These are phyloP conservation scores for Phialocephala sp. DNA, from an alignment of 2,329 filamentous ascomycete genomes.

Conservation along the genomic window DNA sequence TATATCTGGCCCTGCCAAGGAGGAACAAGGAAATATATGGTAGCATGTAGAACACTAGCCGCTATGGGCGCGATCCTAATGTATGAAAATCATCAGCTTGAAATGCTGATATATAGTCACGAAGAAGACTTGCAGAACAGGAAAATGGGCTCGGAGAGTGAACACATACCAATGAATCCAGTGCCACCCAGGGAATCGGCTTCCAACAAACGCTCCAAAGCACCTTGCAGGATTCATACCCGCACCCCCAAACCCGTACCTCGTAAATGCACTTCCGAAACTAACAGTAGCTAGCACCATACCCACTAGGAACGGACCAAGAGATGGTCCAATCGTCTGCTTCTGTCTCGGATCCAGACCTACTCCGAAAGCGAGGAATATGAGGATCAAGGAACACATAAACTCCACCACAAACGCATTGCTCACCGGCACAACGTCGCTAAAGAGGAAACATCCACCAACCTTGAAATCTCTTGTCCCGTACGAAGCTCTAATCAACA, in stretches of 20 bases:
- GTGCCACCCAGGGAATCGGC: constrained; percentile 27
- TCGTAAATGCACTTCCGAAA: constrained; percentile 46
- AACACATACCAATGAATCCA: constrained; percentile 28
- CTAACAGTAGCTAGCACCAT: constrained; percentile 45
- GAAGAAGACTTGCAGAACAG: neutral
- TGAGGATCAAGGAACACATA: constrained; percentile 48
- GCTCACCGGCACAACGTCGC: constrained; percentile 38
- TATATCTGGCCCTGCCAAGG: neutral
- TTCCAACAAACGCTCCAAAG: constrained; percentile 47
- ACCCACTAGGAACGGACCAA: constrained; percentile 56
- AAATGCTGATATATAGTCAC: neutral
- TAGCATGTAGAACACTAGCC: constrained; percentile 27
- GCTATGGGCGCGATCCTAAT: constrained; percentile 23
- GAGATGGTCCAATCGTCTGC: constrained; percentile 53
- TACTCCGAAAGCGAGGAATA: constrained; percentile 58
- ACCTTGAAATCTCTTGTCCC: constrained; percentile 40
- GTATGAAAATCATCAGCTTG: neutral
- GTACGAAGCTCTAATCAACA: constrained; percentile 45
- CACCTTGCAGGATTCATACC: constrained; percentile 49
- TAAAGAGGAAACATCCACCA: constrained; percentile 41
- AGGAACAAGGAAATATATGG: constrained; percentile 6
- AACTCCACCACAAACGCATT: constrained; percentile 52
- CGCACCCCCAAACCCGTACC: constrained; percentile 46
- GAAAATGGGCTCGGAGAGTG: neutral
- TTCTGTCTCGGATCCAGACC: constrained; percentile 59